Base-by-base conservation (phyloP, 768 basidiomycete genomes). In the Porpolomopsis calyptriformis region DNA sequence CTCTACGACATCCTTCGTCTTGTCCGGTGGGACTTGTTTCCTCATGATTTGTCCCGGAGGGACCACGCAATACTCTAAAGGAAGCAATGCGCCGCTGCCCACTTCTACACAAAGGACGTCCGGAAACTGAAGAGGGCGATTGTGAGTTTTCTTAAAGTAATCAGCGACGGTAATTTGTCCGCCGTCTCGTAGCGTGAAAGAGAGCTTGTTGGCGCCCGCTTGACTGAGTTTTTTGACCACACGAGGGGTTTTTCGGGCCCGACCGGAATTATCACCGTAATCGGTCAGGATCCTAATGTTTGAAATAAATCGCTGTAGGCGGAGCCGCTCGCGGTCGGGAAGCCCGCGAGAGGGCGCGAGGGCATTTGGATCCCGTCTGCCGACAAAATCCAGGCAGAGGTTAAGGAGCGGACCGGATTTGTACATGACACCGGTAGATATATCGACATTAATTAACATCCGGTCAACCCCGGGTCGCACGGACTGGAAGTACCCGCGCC, bases 401-500 rank as follows among this genome's bases (percentile, higher is more conserved):
- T 61, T 54, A 33, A 80, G 60, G 4, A 85, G 64, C 1, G 67
- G 58, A 1, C 82, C 82, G 0, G 70, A 56, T 54, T 77, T 77
- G 58, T 80, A 84, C 83, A 85, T 85, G 0, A 76, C 70, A 1
- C 78, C 82, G 0, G 82, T 83, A 2, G 74, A 77, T 45, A 84
- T 85, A 49, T 85, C 82, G 53, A 85, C 70, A 43, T 85, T 85
- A 57, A 85, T 72, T 12, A 65, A 60, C 64, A 85, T 73, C 4
- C 63, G 64, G 2, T 74, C 75, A 26, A 74, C 70, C 0, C 73
- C 80, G 12, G 82, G 82, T 12, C 82, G 69, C 7, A 83, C 73
- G 0, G 77, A 80, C 55, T 83, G 82, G 60, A 84, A 85, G 48
- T 83, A 85, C 0, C 82, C 82, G 2, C 82, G 71, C 82, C 82